Conservation (phyloP, 2,329 filamentous ascomycete genomes). For the Curvularia hawaiiensis region DNA sequence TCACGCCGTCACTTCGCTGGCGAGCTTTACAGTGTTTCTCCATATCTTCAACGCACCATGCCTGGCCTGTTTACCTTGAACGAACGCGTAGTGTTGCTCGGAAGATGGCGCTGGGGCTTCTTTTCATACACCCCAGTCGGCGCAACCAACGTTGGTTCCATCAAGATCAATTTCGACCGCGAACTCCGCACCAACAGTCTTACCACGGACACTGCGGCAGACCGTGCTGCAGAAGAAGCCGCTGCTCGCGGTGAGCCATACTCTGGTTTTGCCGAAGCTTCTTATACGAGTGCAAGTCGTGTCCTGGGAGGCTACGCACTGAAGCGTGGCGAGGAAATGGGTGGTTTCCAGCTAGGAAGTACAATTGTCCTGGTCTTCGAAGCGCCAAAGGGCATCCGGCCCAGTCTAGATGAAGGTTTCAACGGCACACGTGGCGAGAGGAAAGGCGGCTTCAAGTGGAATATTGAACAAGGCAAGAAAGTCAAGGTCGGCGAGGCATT, state of each 20-base stretch:
- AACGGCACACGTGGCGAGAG: constrained; percentile 50
- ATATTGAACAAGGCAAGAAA: constrained; percentile 82
- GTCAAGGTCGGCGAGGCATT: constrained; percentile 89
- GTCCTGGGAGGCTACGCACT: constrained; percentile 84
- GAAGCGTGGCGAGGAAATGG: constrained; percentile 92
- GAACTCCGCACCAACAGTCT: constrained; percentile 93
- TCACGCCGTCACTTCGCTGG: constrained; percentile 95
- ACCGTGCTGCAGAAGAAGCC: constrained; percentile 82
- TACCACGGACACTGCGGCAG: constrained; percentile 89
- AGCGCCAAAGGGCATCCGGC: constrained; percentile 70
- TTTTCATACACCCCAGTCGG: constrained; percentile 96
- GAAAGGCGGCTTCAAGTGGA: constrained; percentile 81
- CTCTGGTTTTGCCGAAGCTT: constrained; percentile 90
- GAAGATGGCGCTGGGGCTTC: constrained; percentile 96
- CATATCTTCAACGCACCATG: constrained; percentile 89
- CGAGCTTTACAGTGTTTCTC: constrained; percentile 92
- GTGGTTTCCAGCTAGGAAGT: constrained; percentile 93
- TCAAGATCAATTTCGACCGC: constrained; percentile 94
- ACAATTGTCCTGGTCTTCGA: constrained; percentile 97
- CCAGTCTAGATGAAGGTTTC: constrained; percentile 63
- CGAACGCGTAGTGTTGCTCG: constrained; percentile 90
- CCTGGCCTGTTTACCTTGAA: constrained; percentile 96
- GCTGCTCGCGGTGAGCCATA: constrained; percentile 78
- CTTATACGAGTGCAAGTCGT: constrained; percentile 77
- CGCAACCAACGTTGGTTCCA: constrained; percentile 95